Conservation (phyloP, 225 moss, liverwort and hornwort species). For the Pseudisothecium myosuroides region DNA sequence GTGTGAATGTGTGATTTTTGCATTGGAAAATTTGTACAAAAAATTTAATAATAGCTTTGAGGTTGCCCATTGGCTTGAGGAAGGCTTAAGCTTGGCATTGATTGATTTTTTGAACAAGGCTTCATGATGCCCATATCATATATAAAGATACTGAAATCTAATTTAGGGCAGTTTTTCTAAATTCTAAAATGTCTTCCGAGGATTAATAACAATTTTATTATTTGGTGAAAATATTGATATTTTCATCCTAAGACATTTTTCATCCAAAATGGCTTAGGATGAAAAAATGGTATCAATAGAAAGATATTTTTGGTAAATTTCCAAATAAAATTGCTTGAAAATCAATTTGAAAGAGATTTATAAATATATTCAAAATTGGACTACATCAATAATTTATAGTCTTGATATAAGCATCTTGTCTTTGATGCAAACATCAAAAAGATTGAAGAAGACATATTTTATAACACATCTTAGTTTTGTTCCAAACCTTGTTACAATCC, state of each 20-base stretch:
- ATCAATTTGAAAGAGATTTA: neutral
- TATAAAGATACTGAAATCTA: neutral
- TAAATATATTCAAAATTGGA: neutral
- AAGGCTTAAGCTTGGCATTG: fast-evolving
- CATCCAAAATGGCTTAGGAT: too few species aligned
- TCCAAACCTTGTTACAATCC: neutral
- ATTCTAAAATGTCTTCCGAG: fast-evolving
- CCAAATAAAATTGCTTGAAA: fast-evolving
- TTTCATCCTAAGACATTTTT: neutral
- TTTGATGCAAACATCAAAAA: neutral
- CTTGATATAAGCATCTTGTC: too few species aligned
- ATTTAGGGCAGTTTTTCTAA: fast-evolving
- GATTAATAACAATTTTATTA: neutral
- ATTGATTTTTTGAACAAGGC: neutral
- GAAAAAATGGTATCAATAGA: neutral
- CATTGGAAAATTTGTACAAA: neutral
- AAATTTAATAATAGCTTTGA: neutral
- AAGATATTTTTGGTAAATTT: neutral
- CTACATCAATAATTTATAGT: neutral
- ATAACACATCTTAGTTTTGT: neutral
- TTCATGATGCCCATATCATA: fast-evolving
- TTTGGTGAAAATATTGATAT: neutral
- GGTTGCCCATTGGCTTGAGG: fast-evolving
- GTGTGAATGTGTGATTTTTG: neutral
- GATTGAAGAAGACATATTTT: neutral